Evolutionary conservation across 495 filamentous ascomycete species (phyloP).

Genomic region (Penicillium malachiteum): DNA sequence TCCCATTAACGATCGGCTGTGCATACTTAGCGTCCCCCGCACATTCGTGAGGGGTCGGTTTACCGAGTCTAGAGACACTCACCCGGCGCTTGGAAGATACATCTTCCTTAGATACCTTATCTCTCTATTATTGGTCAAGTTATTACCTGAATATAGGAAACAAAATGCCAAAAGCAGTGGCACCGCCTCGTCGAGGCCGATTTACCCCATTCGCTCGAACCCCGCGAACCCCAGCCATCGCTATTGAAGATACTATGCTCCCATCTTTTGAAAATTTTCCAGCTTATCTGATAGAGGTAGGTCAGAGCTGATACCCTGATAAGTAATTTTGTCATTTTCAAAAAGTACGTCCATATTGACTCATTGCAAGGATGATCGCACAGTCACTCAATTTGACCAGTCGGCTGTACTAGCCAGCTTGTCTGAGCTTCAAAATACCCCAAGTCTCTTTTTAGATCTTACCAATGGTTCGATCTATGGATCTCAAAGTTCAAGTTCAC

Average conservation of each 20-base stretch:
- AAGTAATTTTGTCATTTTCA: neutral
- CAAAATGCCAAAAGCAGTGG: constrained; percentile 1
- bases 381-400: neutral
- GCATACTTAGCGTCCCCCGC: constrained; percentile 1
- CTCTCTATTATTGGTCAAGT: neutral
- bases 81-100: neutral
- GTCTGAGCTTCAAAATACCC: neutral
- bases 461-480: neutral
- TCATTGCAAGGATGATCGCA: neutral
- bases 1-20: neutral
- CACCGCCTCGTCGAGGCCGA: neutral
- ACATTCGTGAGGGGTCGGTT: neutral
- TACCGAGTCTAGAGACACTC: neutral
- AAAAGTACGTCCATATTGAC: neutral
- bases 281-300: neutral
- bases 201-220: constrained; percentile 1
- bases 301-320: neutral
- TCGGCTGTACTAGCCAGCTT: neutral
- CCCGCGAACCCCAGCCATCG: neutral
- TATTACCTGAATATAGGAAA: neutral
- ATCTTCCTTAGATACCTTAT: neutral
- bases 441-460: neutral
- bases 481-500: neutral
- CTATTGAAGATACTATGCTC: neutral
- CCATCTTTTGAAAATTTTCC: constrained; percentile 1